Conservation (phyloP, 371 early-diverging fungal genomes). For the Mortierella sp. region DNA sequence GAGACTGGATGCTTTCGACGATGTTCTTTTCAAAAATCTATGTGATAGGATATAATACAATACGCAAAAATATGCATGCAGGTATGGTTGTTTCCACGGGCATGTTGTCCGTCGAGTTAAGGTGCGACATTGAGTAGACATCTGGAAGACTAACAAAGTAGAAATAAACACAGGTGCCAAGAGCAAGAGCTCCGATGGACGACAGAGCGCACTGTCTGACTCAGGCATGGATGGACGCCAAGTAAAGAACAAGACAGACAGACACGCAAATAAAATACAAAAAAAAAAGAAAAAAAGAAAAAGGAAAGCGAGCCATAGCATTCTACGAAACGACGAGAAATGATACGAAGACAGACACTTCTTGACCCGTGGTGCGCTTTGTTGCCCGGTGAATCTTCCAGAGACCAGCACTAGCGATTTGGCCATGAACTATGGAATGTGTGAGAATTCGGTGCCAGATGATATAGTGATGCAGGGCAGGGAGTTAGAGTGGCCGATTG, state of each 20-base stretch:
- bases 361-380: constrained; percentile 68
- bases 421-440: constrained; percentile 44
- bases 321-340: constrained; percentile 8
- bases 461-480: neutral
- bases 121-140: neutral
- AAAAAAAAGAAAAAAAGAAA: constrained; percentile 1
- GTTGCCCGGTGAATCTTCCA: constrained; percentile 76
- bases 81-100: no score
- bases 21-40: constrained; percentile 82
- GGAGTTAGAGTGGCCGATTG: neutral
- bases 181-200: neutral
- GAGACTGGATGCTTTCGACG: constrained; percentile 61
- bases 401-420: constrained; percentile 67
- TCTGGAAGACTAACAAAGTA: neutral
- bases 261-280: constrained; percentile 1
- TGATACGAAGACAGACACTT: constrained; percentile 72
- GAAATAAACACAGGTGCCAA: neutral
- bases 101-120: no score
- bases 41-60: constrained; percentile 5
- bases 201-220: neutral
- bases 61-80: constrained; percentile 1
- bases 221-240: neutral
- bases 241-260: neutral
- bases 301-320: constrained; percentile 6
- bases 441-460: neutral